Percentiles rank a stretch among this genome's conserved stretches.
Conservation (phyloP, 1,139 yeast genomes). For the Lodderomyces elongisporus region DNA sequence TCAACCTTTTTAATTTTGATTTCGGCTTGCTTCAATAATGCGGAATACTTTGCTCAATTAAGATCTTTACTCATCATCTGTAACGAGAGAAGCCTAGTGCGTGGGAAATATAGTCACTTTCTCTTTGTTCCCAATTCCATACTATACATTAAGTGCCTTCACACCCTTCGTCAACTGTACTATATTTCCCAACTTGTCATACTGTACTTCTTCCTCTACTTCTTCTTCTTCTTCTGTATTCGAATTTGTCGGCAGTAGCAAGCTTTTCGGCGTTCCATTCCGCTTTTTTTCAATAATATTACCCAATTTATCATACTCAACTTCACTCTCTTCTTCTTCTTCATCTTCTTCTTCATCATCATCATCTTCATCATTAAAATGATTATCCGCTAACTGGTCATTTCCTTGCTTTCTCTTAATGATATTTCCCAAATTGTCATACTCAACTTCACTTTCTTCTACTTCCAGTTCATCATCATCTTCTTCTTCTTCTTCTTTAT, state of each 20-base stretch:
- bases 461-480: conserved; percentile 6
- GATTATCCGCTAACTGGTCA: conserved; percentile 11
- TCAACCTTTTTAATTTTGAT: too few species aligned
- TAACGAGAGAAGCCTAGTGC: too few species aligned
- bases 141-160: too few species aligned
- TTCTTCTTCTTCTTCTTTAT: conserved; percentile 7
- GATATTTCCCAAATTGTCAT: conserved; percentile 14
- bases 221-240: background rate
- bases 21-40: too few species aligned
- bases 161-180: too few species aligned
- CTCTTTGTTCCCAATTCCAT: too few species aligned
- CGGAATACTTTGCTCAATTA: too few species aligned
- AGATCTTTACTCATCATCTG: too few species aligned
- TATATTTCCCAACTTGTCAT: conserved; percentile 15
- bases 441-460: conserved; percentile 11
- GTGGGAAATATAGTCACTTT: too few species aligned
- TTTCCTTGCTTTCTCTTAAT: conserved; percentile 10
- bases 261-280: conserved; percentile 4
- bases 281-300: conserved; percentile 12
- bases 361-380: conserved; percentile 5
- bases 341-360: conserved; percentile 7
- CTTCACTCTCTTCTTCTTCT: conserved; percentile 12
- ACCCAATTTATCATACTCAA: conserved; percentile 15
- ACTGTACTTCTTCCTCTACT: conserved; percentile 10
- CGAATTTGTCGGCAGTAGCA: too few species aligned